Evolutionary conservation across 257 asterid genomes (phyloP).

Genomic region (Solanum corneliomulleri): DNA sequence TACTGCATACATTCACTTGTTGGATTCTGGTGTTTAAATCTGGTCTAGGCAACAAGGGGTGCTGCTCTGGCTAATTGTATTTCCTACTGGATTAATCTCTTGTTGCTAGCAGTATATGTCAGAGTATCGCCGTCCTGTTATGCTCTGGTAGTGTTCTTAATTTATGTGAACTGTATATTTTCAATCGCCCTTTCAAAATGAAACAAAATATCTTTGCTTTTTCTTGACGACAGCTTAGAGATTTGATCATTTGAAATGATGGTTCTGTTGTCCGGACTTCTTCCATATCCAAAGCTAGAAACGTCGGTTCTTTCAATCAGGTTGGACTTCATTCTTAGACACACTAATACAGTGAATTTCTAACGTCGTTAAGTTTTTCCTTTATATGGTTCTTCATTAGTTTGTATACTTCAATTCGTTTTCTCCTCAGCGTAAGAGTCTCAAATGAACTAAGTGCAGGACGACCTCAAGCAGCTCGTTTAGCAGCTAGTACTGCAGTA

Average conservation of each 20-base stretch:
- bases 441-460: constrained; percentile 67
- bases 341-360: constrained; percentile 1
- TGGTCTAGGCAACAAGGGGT: neutral
- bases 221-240: constrained; percentile 38
- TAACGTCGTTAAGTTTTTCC: neutral
- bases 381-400: neutral
- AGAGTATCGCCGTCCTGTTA: neutral
- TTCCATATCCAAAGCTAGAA: constrained; percentile 61
- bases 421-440: constrained; percentile 32
- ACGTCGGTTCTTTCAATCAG: constrained; percentile 63
- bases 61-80: neutral
- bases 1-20: neutral
- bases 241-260: constrained; percentile 62
- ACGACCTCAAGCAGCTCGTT: constrained; percentile 37
- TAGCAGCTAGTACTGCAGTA: constrained; percentile 39
- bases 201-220: neutral
- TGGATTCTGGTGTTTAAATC: neutral
- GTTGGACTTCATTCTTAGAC: neutral
- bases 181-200: neutral
- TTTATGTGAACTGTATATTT: neutral
- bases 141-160: constrained; percentile 33
- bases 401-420: neutral
- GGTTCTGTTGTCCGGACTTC: constrained; percentile 65
- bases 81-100: neutral
- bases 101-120: neutral